Percentiles rank a stretch among this genome's conserved stretches.
phyloP scores from a whole-genome alignment of 2,329 filamentous ascomycete species.

The Fusarium sterilihyphosum region DNA sequence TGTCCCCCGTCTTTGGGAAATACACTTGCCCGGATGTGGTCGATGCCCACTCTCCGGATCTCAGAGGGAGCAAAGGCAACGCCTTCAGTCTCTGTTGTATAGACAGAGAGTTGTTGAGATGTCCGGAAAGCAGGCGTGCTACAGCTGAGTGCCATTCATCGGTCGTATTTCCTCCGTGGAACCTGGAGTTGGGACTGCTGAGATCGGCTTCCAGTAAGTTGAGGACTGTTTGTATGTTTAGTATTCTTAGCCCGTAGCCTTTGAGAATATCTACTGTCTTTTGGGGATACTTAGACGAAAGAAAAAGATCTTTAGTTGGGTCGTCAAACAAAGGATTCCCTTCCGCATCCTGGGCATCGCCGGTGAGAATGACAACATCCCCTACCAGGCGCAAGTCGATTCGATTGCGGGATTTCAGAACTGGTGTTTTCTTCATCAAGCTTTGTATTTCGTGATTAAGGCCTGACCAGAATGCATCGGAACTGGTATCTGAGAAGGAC shows the following conservation, averaged over 20 bases:
- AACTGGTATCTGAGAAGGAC: neutral
- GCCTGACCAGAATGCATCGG: slow-evolving; percentile 6
- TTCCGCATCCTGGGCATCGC: neutral
- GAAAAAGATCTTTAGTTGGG: neutral
- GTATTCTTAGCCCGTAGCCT: neutral
- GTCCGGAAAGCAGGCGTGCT: neutral
- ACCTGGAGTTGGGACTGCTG: neutral
- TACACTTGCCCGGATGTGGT: slow-evolving; percentile 9
- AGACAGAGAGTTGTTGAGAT: accelerated
- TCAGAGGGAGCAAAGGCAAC: slow-evolving; percentile 13
- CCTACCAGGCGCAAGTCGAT: neutral
- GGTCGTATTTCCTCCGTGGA: accelerated
- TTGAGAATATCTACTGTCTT: neutral
- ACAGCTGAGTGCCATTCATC: neutral
- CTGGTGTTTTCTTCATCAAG: neutral
- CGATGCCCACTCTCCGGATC: neutral
- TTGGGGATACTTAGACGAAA: slow-evolving; percentile 1
- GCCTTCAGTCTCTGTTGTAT: neutral
- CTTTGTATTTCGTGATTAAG: neutral
- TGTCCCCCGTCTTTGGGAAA: neutral
- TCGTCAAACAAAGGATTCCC: slow-evolving; percentile 15
- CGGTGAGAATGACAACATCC: neutral
- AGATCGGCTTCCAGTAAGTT: neutral
- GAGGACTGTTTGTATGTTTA: accelerated
- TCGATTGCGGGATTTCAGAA: slow-evolving; percentile 2